These are phyloP conservation scores for Ophiocordyceps camponoti-saundersi DNA, from an alignment of 2,329 filamentous ascomycete genomes.

Conservation along the genomic window DNA sequence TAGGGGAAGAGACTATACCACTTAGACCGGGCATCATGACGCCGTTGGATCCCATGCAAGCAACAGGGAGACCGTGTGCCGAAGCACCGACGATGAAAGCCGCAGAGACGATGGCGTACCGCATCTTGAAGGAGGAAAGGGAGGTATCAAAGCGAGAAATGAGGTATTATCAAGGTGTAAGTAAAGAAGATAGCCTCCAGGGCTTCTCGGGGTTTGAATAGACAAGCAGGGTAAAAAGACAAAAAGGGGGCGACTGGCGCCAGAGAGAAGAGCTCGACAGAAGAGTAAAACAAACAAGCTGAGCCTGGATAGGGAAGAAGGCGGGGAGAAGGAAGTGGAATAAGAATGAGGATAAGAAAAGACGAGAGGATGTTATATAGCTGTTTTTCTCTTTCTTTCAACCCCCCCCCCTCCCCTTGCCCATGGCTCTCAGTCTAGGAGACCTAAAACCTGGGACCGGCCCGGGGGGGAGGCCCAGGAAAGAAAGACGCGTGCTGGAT, in stretches of 20 bases:
- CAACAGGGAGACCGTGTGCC: slow-evolving; percentile 40
- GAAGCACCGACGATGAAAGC: slow-evolving; percentile 28
- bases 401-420: no score
- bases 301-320: not conserved
- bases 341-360: not conserved
- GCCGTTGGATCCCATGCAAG: slow-evolving; percentile 40
- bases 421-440: not conserved
- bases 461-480: not conserved
- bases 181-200: not conserved
- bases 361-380: not conserved
- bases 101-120: slow-evolving; percentile 10
- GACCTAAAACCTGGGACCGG: not conserved
- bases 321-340: not conserved
- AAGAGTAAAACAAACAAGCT: not conserved
- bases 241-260: not conserved
- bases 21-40: slow-evolving; percentile 43
- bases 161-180: not conserved
- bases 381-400: not conserved
- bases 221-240: not conserved
- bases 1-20: slow-evolving; percentile 5
- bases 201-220: not conserved
- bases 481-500: not conserved
- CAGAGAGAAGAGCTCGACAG: no score
- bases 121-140: slow-evolving; percentile 10
- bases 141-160: not conserved